phyloP scores from a whole-genome alignment of 176 grass and related monocot genomes.

The Bonia amplexicaulis region DNA sequence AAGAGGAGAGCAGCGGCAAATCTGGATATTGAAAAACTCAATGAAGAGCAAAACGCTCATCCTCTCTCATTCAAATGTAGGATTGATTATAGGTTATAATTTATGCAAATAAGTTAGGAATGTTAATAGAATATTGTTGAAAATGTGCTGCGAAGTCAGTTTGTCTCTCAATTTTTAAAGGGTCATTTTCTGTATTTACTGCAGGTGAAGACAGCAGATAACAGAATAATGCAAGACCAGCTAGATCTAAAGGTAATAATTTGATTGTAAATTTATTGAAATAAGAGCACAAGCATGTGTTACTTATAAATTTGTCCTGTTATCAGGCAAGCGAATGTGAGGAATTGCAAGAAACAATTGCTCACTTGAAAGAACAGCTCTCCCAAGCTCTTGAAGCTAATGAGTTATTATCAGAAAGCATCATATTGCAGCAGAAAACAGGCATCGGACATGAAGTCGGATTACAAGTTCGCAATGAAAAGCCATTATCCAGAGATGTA shows the following conservation, averaged over 20 bases:
- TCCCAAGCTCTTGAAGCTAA: conserved; percentile 51
- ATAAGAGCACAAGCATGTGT: neutral
- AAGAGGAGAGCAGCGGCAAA: neutral
- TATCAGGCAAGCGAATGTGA: conserved; percentile 55
- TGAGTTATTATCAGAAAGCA: conserved; percentile 32
- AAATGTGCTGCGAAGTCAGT: neutral
- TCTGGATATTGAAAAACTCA: neutral
- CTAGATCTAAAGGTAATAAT: conserved; percentile 54
- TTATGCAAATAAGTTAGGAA: neutral
- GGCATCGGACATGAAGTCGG: conserved; percentile 13
- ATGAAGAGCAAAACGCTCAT: neutral
- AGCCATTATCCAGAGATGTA: conserved; percentile 18
- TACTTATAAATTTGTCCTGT: conserved; percentile 13
- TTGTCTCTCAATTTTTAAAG: neutral
- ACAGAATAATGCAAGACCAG: conserved; percentile 73
- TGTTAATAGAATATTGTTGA: neutral
- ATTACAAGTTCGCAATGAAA: conserved; percentile 23
- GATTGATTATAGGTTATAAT: neutral
- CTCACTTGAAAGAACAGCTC: conserved; percentile 52
- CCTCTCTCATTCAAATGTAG: neutral
- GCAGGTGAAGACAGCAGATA: conserved; percentile 75
- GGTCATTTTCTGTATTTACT: conserved; percentile 22
- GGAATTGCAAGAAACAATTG: conserved; percentile 50
- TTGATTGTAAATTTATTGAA: conserved; percentile 14
- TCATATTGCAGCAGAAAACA: conserved; percentile 16